phyloP scores from a whole-genome alignment of 108 stramenopile species.

The Bacterosira constricta region DNA sequence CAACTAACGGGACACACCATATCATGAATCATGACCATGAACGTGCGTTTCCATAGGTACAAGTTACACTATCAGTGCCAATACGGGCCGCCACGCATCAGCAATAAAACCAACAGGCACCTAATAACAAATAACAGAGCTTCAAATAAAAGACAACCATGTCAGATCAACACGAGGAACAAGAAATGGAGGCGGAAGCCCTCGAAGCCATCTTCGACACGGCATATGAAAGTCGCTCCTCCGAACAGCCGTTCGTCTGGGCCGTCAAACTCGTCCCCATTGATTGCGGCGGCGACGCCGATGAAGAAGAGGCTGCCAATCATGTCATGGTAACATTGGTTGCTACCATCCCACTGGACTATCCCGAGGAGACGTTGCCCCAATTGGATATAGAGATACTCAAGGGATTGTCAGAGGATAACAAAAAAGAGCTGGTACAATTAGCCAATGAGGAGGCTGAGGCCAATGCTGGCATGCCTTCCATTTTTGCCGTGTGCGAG shows the following conservation, averaged over 20 bases:
- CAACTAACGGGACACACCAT: no score
- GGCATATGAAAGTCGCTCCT: conserved; percentile 58
- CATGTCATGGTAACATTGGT: conserved; percentile 77
- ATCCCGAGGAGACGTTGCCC: conserved; percentile 68
- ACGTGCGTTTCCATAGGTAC: no score
- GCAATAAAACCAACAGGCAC: no score
- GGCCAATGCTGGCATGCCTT: conserved; percentile 76
- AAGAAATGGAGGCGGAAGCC: conserved; percentile 91
- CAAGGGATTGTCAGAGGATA: conserved; percentile 74
- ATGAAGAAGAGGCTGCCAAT: conserved; percentile 61
- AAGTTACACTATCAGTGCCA: no score
- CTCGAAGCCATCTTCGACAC: conserved; percentile 82
- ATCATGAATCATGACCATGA: no score
- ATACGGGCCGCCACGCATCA: neutral
- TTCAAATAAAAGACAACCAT: conserved; percentile 39
- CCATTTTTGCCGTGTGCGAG: conserved; percentile 84
- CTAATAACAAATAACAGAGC: neutral
- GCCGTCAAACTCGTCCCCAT: conserved; percentile 68
- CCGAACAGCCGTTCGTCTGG: conserved; percentile 74
- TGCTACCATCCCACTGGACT: conserved; percentile 62
- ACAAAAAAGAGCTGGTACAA: conserved; percentile 54
- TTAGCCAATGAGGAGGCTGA: conserved; percentile 77
- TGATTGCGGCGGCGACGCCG: conserved; percentile 59
- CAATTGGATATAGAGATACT: conserved; percentile 68
- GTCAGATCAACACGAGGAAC: conserved; percentile 82